Evolutionary conservation across 2,329 filamentous ascomycete genomes (phyloP).

Genomic region (Aschersonia sp.): DNA sequence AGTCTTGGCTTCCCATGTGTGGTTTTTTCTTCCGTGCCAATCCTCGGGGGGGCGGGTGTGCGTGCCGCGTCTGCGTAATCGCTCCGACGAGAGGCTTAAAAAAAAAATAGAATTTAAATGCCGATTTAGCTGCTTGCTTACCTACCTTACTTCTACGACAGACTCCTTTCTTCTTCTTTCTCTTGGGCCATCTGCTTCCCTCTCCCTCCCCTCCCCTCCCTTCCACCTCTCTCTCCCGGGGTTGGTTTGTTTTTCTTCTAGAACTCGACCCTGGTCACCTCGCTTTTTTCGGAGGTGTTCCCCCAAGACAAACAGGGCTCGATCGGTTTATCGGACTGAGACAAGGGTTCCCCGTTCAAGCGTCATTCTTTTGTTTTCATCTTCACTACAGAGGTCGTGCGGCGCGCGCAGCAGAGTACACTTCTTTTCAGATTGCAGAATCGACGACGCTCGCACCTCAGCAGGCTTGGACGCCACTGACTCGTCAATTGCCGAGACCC

Average conservation of each 20-base stretch:
- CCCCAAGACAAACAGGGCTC: not conserved
- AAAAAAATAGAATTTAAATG: not conserved
- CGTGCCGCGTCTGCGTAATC: not conserved
- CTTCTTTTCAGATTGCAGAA: too few relatives aligned
- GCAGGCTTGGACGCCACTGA: too few relatives aligned
- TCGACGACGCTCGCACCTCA: too few relatives aligned
- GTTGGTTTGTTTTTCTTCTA: not conserved
- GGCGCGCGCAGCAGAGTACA: too few relatives aligned
- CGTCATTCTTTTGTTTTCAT: not conserved
- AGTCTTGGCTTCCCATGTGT: not conserved
- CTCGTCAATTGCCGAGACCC: too few relatives aligned
- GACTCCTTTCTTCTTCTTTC: not conserved
- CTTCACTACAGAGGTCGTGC: too few relatives aligned
- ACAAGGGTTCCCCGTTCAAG: not conserved
- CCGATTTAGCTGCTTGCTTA: not conserved
- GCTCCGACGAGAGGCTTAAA: too few relatives aligned
- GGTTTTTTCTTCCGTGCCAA: not conserved
- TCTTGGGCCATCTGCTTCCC: not conserved
- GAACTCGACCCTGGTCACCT: not conserved
- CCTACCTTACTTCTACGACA: not conserved
- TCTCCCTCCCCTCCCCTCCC: not conserved
- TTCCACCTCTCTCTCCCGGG: not conserved
- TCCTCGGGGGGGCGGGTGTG: not conserved
- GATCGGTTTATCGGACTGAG: not conserved
- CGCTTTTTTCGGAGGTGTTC: not conserved